phyloP scores from a whole-genome alignment of 371 early-diverging fungal genomes.

The Vairimorpha ceranae region DNA sequence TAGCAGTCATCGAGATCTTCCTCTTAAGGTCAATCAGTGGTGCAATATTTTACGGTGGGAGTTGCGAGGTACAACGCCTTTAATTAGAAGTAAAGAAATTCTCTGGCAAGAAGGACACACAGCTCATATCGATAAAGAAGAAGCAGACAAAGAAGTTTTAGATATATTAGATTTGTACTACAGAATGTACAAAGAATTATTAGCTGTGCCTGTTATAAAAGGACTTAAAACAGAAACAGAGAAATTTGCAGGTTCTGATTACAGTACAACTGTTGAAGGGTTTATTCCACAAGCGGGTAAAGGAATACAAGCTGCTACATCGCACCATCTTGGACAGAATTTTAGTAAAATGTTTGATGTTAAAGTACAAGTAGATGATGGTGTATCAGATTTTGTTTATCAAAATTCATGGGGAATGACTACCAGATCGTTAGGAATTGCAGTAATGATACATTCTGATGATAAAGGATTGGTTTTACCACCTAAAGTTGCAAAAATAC shows the following conservation, averaged over 20 bases:
- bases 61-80: conserved; percentile 95
- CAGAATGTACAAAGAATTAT: conserved; percentile 84
- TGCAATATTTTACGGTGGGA: conserved; percentile 99
- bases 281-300: conserved; percentile 94
- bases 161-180: conserved; percentile 87
- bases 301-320: conserved; percentile 97
- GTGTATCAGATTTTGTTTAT: conserved; percentile 70
- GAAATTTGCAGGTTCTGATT: conserved; percentile 96
- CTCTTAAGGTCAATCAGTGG: conserved; percentile 97
- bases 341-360: conserved; percentile 96
- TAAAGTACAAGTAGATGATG: conserved; percentile 67
- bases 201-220: conserved; percentile 95
- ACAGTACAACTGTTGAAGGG: conserved; percentile 95
- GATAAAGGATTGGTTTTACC: conserved; percentile 95
- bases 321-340: conserved; percentile 97
- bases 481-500: conserved; percentile 81
- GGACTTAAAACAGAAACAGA: conserved; percentile 98
- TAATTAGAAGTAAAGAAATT: conserved; percentile 97
- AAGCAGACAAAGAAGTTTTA: conserved; percentile 80
- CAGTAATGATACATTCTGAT: conserved; percentile 95
- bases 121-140: conserved; percentile 80
- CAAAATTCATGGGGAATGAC: conserved; percentile 99
- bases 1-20: conserved; percentile 91
- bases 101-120: conserved; percentile 99
- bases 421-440: conserved; percentile 95